phyloP scores from a whole-genome alignment of 2,329 filamentous ascomycete genomes.

The Cercospora zeae-maydis region DNA sequence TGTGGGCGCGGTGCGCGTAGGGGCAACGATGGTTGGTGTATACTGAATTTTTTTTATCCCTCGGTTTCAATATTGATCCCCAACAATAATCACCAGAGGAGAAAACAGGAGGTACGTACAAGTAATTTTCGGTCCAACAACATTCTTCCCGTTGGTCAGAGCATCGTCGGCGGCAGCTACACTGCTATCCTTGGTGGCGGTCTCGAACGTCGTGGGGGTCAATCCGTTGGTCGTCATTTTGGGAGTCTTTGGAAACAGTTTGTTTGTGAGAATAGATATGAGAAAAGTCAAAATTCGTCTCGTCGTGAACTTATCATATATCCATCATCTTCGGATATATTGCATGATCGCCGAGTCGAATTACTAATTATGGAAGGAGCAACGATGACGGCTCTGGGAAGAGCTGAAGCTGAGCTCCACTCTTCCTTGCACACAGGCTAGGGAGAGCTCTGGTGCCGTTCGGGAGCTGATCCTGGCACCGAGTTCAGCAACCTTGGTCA shows the following conservation, averaged over 20 bases:
- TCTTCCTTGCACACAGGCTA: not conserved
- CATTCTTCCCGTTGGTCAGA: conserved; percentile 26
- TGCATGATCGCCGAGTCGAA: not conserved
- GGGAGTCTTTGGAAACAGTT: not conserved
- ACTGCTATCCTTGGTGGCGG: not conserved
- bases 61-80: no score
- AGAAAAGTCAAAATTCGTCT: not conserved
- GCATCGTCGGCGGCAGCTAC: not conserved
- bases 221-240: conserved; percentile 22
- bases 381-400: not conserved
- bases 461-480: not conserved
- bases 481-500: not conserved
- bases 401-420: not conserved
- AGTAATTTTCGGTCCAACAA: conserved; percentile 25
- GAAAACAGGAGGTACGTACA: conserved; percentile 49
- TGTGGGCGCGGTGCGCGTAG: conserved; percentile 66
- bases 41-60: no score
- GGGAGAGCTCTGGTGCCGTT: not conserved
- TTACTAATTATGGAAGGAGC: conserved; percentile 4
- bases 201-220: conserved; percentile 5
- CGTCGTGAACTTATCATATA: not conserved
- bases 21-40: conserved; percentile 70
- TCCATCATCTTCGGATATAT: not conserved
- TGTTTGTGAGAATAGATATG: not conserved
- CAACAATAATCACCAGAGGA: no score